phyloP scores from a whole-genome alignment of 1,284 basidiomycete genomes.

The Microbotryum lychnidis-dioicae region DNA sequence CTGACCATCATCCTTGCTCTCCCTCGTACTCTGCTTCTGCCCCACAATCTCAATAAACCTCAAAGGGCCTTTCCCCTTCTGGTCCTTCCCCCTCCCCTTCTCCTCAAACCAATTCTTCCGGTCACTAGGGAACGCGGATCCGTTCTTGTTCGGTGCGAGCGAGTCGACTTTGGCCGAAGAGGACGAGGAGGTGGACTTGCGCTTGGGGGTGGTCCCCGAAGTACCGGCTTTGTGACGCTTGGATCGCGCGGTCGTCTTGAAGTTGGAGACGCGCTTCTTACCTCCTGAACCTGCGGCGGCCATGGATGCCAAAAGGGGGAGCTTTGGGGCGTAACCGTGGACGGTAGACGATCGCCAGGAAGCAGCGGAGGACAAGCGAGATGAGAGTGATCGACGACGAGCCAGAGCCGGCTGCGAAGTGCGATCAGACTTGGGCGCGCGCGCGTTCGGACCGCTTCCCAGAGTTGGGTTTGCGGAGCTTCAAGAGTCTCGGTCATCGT shows the following conservation, averaged over 20 bases:
- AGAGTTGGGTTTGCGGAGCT: too few species aligned
- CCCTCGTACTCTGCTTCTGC: constrained; percentile 4
- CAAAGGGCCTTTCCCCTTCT: constrained; percentile 26
- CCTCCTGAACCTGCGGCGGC: too few species aligned
- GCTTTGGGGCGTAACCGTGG: too few species aligned
- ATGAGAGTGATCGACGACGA: too few species aligned
- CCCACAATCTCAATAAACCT: constrained; percentile 11
- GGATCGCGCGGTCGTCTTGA: constrained; percentile 13
- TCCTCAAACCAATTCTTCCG: neutral
- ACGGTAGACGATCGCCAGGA: too few species aligned
- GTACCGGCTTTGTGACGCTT: constrained; percentile 23
- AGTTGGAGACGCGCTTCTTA: too few species aligned
- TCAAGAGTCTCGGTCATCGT: too few species aligned
- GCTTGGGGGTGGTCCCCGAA: neutral
- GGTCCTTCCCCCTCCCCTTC: constrained; percentile 18
- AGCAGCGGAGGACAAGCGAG: too few species aligned
- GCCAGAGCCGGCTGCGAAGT: too few species aligned
- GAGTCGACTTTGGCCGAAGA: neutral
- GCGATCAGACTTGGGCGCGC: too few species aligned
- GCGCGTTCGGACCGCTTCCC: too few species aligned
- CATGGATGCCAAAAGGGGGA: too few species aligned
- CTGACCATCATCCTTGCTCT: neutral
- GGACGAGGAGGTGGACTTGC: neutral
- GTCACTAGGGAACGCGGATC: neutral
- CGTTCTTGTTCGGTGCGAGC: neutral